Evolutionary conservation across 805 yeast species (phyloP), one percentile per base, ranked within the genome.

Genomic region (Kurtzmaniella cleridarum): DNA sequence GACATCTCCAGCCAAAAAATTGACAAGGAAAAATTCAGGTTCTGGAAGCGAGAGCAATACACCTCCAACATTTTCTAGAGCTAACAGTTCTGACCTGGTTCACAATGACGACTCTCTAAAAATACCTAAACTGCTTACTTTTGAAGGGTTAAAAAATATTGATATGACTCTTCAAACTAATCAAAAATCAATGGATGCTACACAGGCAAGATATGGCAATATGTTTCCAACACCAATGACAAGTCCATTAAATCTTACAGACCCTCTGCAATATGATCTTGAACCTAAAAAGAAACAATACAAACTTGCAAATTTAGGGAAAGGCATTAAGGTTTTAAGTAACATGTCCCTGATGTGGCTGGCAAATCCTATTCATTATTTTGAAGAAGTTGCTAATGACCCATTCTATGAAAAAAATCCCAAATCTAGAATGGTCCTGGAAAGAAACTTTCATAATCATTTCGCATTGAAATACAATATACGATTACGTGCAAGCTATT

Each of bases 401-500:
- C 66, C 68, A 2, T 72, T 64, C 44, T 76, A 62, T 47, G 71
- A 80, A 6, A 68, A 59, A 1, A 66, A 72, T 18, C 57, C 52
- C 1, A 62, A 64, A 2, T 76, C 71, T 14, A 64, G 78, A 34
- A 57, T 51, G 2, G 60, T 55, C 3, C 74, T 85, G 1, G 71
- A 75, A n/a, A 59, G 60, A n/a, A 67, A 85, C 43, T 89, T 82
- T 54, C 69, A 76, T 35, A 55, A 64, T 1, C 82, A 80, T 48
- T 91, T 91, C 49, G 76, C 89, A 0, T 62, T 90, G 16, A 69
- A 73, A 4, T 69, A 66, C 0, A 53, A 64, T 2, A 78, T 77
- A 30, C 55, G 53, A 3, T 62, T 90, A 34, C 58, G 81, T 0
- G 79, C 95, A 0, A 71, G 87, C 1, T 91, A 87, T 52, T 81